Conservation (phyloP, 352 stramenopile species). For the Phytophthora multivora region DNA sequence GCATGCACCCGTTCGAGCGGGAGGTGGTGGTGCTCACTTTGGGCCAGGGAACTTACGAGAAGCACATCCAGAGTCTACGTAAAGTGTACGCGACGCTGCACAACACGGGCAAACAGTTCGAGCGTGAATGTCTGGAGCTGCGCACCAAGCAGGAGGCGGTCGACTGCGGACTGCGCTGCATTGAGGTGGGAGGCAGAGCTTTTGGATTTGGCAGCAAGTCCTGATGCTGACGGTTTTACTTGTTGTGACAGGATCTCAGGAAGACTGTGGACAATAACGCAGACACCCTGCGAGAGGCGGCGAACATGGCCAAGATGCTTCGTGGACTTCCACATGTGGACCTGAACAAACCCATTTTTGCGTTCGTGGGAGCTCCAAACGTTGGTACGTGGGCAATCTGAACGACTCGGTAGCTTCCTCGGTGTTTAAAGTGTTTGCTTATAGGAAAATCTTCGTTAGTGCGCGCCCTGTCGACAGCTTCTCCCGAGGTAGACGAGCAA, state of each 20-base stretch:
- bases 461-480: slow-evolving; percentile 77
- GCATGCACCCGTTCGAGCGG: slow-evolving; percentile 82
- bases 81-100: slow-evolving; percentile 81
- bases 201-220: not conserved
- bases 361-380: slow-evolving; percentile 84
- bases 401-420: not conserved
- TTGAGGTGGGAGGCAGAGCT: slow-evolving; percentile 50
- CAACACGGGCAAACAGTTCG: slow-evolving; percentile 75
- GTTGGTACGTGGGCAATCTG: slow-evolving; percentile 54
- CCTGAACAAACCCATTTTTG: slow-evolving; percentile 82
- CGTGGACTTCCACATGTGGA: slow-evolving; percentile 80
- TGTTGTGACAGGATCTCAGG: slow-evolving; percentile 40
- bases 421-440: not conserved
- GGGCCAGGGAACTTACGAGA: slow-evolving; percentile 72
- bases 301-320: slow-evolving; percentile 75
- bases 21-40: slow-evolving; percentile 85
- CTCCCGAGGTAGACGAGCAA: slow-evolving; percentile 57
- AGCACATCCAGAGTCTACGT: slow-evolving; percentile 72
- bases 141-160: slow-evolving; percentile 82
- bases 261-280: slow-evolving; percentile 52
- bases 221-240: not conserved
- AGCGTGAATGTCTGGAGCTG: slow-evolving; percentile 66
- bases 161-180: slow-evolving; percentile 75
- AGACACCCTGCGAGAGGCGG: slow-evolving; percentile 46
- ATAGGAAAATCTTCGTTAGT: slow-evolving; percentile 87